Evolutionary conservation across 2,329 filamentous ascomycete genomes (phyloP), one percentile per base, ranked within the genome.

Genomic region (Colletotrichum caudatum): DNA sequence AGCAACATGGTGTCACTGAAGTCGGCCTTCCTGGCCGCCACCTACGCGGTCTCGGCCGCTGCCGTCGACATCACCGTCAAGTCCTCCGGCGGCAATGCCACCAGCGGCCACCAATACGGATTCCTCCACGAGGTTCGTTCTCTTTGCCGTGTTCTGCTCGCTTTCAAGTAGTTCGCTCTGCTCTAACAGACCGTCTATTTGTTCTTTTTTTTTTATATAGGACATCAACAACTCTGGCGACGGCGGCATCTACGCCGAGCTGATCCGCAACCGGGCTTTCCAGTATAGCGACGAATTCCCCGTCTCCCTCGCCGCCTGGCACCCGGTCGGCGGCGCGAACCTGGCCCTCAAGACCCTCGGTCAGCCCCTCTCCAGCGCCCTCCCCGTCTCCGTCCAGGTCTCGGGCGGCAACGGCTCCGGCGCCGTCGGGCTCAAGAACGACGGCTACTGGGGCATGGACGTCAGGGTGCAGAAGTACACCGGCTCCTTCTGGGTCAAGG

Each of bases 241-340:
- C 76, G 91, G 92, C 29, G 92, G 91, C 6, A 88, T 93, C 73
- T 93, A 94, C 77, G 91, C 89, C 60, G 91, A 94, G 77, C 80
- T 94, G 67, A 87, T 94, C 68, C 87, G 86, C 63, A 94, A 94
- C 79, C 87, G 91, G 60, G 92, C 91, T 14, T 93, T 94, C 76
- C 92, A 94, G 78, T 82, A 82, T 65, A 84, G 82, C 71, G 79
- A 81, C 26, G 74, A 76, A 20, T 84, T 79, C 71, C 83, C 83
- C 4, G 79, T 81, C 50, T 82, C 81, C 5, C 80, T 89, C 2
- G 79, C 80, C n/a, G 83, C 79, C 20, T 88, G 85, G 84, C 78
- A 78, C 20, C 73, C 84, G 1, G 73, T 87, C 60, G 83, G 84
- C 62, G 81, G 78, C 37, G 83, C 84, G 12, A 76, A 76, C 16